Conservation (phyloP, 441 rosid species). For the Eutrema salsugineum region DNA sequence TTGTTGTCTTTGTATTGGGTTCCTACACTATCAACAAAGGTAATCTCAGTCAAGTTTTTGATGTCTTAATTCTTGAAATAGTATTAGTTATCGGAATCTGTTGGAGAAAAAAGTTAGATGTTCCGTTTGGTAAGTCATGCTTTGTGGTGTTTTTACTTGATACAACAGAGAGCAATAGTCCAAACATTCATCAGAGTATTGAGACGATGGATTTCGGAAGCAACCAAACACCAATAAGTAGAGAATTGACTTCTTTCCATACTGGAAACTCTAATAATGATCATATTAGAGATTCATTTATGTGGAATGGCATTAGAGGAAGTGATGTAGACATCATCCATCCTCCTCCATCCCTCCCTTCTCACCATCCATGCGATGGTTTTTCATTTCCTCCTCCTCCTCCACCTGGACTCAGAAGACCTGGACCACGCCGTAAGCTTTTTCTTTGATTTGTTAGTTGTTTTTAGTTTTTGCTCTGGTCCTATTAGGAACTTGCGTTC, state of each 20-base stretch:
- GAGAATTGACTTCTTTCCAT: conserved; percentile 17
- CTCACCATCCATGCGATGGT: conserved; percentile 50
- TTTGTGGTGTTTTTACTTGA: no score
- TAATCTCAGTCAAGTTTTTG: conserved; percentile 10
- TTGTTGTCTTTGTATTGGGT: conserved; percentile 62
- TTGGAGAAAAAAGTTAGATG: no score
- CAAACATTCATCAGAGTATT: conserved; percentile 30
- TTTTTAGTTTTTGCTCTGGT: conserved; percentile 15
- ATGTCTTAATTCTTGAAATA: background rate
- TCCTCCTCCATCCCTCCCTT: conserved; percentile 29
- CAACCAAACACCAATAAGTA: conserved; percentile 19
- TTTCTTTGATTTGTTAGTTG: background rate
- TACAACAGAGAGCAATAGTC: conserved; percentile 45
- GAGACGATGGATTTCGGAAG: conserved; percentile 26
- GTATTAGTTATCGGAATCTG: background rate
- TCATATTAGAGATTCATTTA: conserved; percentile 14
- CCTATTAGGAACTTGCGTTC: background rate
- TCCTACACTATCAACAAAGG: conserved; percentile 67
- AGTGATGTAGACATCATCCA: conserved; percentile 31
- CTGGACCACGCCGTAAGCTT: conserved; percentile 86
- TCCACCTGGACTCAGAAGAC: conserved; percentile 54
- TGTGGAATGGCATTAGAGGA: conserved; percentile 22
- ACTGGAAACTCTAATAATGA: background rate
- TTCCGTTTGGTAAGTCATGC: no score
- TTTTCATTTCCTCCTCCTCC: conserved; percentile 90